Evolutionary conservation across 495 filamentous ascomycete genomes (phyloP).

Genomic region (Talaromyces stipitatus): DNA sequence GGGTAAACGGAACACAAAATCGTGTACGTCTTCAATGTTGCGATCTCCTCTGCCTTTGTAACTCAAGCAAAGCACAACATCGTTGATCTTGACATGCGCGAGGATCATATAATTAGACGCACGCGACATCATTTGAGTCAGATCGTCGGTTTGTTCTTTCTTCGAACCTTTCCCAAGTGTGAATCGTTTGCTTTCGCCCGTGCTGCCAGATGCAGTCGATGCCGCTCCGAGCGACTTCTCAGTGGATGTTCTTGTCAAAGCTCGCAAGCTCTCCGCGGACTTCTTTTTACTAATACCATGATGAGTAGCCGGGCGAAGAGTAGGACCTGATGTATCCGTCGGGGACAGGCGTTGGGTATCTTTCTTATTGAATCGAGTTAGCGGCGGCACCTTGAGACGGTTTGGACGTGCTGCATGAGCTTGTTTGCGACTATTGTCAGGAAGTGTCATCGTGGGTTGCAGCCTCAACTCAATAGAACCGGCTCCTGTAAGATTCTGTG

Average conservation of each 20-base stretch:
- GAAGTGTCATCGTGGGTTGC: slow-evolving; percentile 64
- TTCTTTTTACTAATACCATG: slow-evolving; percentile 47
- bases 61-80: slow-evolving; percentile 88
- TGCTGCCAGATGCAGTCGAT: slow-evolving; percentile 45
- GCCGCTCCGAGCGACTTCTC: slow-evolving; percentile 31
- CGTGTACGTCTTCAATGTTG: slow-evolving; percentile 92
- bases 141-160: slow-evolving; percentile 67
- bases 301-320: slow-evolving; percentile 23
- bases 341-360: slow-evolving; percentile 35
- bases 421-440: slow-evolving; percentile 36
- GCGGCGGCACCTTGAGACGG: slow-evolving; percentile 38
- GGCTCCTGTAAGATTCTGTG: slow-evolving; percentile 39
- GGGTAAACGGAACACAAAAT: slow-evolving; percentile 94
- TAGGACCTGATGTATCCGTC: slow-evolving; percentile 12
- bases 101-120: slow-evolving; percentile 97
- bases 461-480: slow-evolving; percentile 71
- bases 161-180: slow-evolving; percentile 44
- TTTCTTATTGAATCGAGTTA: slow-evolving; percentile 31
- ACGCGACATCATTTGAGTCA: slow-evolving; percentile 96
- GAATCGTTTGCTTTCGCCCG: slow-evolving; percentile 52
- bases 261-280: slow-evolving; percentile 60
- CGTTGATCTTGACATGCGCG: slow-evolving; percentile 88
- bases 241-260: slow-evolving; percentile 39
- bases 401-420: slow-evolving; percentile 19
- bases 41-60: slow-evolving; percentile 95